Conservation (phyloP, 2,329 filamentous ascomycete genomes). For the Penicillium sp. region DNA sequence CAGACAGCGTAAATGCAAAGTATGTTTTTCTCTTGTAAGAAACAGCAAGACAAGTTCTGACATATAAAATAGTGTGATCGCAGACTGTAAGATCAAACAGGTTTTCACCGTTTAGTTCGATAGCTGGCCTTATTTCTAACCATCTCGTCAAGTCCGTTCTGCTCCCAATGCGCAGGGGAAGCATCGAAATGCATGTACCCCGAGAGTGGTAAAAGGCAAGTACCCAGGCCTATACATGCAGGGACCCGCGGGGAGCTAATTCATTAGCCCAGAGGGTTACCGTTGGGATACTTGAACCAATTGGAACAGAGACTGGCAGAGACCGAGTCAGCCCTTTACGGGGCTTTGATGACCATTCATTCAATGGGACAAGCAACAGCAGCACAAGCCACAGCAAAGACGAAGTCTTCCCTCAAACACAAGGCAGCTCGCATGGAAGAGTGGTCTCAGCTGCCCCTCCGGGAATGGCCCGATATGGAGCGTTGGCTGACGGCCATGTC, state of each 20-base stretch:
- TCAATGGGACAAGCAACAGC: slow-evolving; percentile 7
- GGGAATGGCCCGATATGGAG: slow-evolving; percentile 17
- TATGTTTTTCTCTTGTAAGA: slow-evolving; percentile 1
- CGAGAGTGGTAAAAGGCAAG: slow-evolving; percentile 22
- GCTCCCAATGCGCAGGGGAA: slow-evolving; percentile 19
- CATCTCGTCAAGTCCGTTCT: slow-evolving; percentile 15
- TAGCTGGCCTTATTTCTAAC: background rate
- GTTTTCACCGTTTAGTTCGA: background rate
- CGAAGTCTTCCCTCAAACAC: slow-evolving; percentile 8
- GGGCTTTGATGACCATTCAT: slow-evolving; percentile 17
- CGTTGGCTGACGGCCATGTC: slow-evolving; percentile 17
- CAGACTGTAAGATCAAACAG: slow-evolving; percentile 13
- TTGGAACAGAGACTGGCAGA: slow-evolving; percentile 21
- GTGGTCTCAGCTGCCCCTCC: slow-evolving; percentile 21
- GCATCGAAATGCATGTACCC: slow-evolving; percentile 20
- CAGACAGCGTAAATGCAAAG: slow-evolving; percentile 25
- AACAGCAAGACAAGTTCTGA: slow-evolving; percentile 3
- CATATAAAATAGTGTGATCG: slow-evolving; percentile 20
- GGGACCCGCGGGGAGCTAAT: slow-evolving; percentile 2
- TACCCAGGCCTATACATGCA: background rate
- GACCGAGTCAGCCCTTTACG: slow-evolving; percentile 23
- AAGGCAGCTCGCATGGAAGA: slow-evolving; percentile 22
- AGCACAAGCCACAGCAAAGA: slow-evolving; percentile 6
- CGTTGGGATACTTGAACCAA: slow-evolving; percentile 23
- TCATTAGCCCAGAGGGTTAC: slow-evolving; percentile 15